Evolutionary conservation across 164 flowering plant genomes (phyloP).

Genomic region (Vitis amurensis): DNA sequence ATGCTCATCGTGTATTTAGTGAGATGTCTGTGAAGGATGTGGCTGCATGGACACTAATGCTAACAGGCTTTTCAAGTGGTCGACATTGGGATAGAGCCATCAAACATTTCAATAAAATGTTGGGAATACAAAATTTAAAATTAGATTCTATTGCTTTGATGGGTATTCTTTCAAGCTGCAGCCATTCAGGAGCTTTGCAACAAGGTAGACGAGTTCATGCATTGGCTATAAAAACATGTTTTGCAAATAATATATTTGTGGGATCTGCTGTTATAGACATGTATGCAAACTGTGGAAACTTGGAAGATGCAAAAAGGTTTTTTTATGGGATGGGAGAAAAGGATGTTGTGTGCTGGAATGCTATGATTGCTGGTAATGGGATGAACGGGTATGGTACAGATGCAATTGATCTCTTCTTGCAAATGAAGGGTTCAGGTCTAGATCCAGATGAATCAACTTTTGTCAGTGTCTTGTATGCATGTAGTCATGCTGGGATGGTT

Average conservation of each 20-base stretch:
- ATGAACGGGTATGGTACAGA: slow-evolving; percentile 39
- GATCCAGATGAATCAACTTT: slow-evolving; percentile 42
- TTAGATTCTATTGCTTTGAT: slow-evolving; percentile 36
- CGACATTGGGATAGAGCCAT: slow-evolving; percentile 29
- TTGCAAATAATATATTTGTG: slow-evolving; percentile 28
- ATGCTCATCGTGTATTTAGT: slow-evolving; percentile 34
- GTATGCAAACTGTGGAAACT: slow-evolving; percentile 44
- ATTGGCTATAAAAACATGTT: slow-evolving; percentile 30
- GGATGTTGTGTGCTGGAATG: slow-evolving; percentile 53
- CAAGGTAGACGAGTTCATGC: slow-evolving; percentile 43
- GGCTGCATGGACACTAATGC: slow-evolving; percentile 47
- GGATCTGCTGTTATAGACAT: slow-evolving; percentile 45
- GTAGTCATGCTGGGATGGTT: slow-evolving; percentile 53
- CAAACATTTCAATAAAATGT: slow-evolving; percentile 39
- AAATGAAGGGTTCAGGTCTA: slow-evolving; percentile 30
- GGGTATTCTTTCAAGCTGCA: slow-evolving; percentile 37
- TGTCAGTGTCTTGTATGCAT: slow-evolving; percentile 38
- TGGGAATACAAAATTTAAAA: slow-evolving; percentile 10
- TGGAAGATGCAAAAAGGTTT: slow-evolving; percentile 25
- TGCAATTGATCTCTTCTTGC: slow-evolving; percentile 35
- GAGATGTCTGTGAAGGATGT: slow-evolving; percentile 36
- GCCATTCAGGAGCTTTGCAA: slow-evolving; percentile 35
- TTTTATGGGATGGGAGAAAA: slow-evolving; percentile 32
- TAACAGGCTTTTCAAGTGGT: slow-evolving; percentile 32
- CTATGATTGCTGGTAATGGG: slow-evolving; percentile 44